Evolutionary conservation across 306 rosid genomes (phyloP), one percentile per base, ranked within the genome.

Genomic region (Prunus kanzakura): DNA sequence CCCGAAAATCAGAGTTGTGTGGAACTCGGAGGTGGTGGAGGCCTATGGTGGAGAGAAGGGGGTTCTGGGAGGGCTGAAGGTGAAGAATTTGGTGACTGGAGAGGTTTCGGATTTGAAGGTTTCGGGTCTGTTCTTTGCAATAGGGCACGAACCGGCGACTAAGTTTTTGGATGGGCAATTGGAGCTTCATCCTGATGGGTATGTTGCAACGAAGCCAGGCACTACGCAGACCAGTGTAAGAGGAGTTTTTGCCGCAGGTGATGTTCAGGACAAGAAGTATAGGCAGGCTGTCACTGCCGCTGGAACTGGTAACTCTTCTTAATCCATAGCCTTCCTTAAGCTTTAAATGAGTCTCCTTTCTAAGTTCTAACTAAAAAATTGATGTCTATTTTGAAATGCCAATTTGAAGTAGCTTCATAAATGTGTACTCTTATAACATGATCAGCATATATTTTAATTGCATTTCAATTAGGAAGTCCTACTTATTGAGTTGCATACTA

Each of bases 281-380:
- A 88, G 98, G 81, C 98, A 93, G 84, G 96, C 96, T 79, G 73
- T 93, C 80, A 93, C 98, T 14, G 98, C 98, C 62, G 93, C 97
- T 51, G 96, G 96, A 51, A 60, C 91, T 50, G 97, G 97, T 93
- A 69, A 76, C 27, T 74, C 22, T 18, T 22, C 50, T 41, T 61
- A 22, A 7, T 71, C 41, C 23, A 7, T 51, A 41, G 45, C 32
- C 14, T 32, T 32, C 10, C 20, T 20, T 3, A 1, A 66, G 16
- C 54, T 67, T 32, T 15, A 13, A 62, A 27, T 7, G n/a, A 18
- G 10, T 22, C 14, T 45, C 18, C 9, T 5, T 43, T 47, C 6
- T 38, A 0, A 7, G 2, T 57, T 57, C 63, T 57, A 22, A 22
- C 58, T 27, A 11, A 4, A 29, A 18, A 9, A 4, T 3, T 9